Conservation (phyloP, 2,329 filamentous ascomycete genomes). For the Aspergillus novoparasiticus region DNA sequence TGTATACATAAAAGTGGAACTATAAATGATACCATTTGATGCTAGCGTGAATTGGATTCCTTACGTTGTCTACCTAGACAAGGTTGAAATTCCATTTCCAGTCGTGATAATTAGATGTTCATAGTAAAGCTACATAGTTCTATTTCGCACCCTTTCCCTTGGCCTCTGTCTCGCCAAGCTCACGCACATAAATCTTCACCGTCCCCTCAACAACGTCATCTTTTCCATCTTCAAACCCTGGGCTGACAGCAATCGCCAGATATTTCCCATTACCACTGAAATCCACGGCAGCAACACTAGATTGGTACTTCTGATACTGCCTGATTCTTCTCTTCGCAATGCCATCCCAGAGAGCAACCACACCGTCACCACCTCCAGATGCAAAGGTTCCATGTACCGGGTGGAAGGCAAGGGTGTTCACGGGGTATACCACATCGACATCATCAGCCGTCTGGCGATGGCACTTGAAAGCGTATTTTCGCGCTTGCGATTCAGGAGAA, state of each 20-base stretch:
- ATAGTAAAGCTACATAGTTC: constrained; percentile 9
- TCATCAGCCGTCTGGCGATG: constrained; percentile 74
- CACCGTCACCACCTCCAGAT: constrained; percentile 84
- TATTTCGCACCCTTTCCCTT: constrained; percentile 78
- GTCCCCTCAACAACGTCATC: constrained; percentile 73
- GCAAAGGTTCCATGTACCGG: constrained; percentile 82
- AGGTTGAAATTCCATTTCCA: constrained; percentile 4
- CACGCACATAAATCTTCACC: constrained; percentile 76
- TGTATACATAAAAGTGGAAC: constrained; percentile 9
- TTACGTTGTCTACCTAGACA: background rate
- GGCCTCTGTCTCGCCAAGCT: constrained; percentile 84
- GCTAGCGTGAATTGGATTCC: constrained; percentile 14
- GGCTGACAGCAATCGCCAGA: constrained; percentile 78
- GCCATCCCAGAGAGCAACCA: constrained; percentile 91
- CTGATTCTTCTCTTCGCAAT: constrained; percentile 86
- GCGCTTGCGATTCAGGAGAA: constrained; percentile 78
- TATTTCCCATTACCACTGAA: constrained; percentile 79
- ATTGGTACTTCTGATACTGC: constrained; percentile 82
- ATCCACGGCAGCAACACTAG: constrained; percentile 74
- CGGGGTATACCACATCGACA: constrained; percentile 83
- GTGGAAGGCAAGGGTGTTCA: constrained; percentile 88
- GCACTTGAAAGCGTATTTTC: constrained; percentile 99
- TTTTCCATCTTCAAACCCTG: constrained; percentile 84
- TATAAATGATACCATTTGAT: constrained; percentile 24
- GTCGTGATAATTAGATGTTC: constrained; percentile 17